Evolutionary conservation across 2,329 filamentous ascomycete genomes (phyloP).

Genomic region (Calonectria henricotiae): DNA sequence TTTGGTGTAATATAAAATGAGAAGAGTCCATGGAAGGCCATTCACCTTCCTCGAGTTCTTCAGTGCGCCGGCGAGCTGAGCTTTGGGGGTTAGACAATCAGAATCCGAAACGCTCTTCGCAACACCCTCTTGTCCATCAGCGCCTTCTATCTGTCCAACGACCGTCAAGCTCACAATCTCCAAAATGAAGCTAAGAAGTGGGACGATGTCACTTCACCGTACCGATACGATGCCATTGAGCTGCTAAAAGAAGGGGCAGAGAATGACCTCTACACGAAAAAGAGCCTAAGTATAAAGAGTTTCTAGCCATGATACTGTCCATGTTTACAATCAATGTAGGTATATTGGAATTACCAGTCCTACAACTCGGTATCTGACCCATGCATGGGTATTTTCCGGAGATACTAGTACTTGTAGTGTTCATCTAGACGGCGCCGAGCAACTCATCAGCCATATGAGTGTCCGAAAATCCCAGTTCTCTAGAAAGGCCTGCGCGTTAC

Average conservation of each 20-base stretch:
- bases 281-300: slow-evolving; percentile 52
- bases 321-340: slow-evolving; percentile 53
- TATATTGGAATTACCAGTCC: neutral
- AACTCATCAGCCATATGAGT: slow-evolving; percentile 45
- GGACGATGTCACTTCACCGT: slow-evolving; percentile 38
- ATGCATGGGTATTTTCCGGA: slow-evolving; percentile 48
- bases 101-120: slow-evolving; percentile 46
- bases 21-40: slow-evolving; percentile 52
- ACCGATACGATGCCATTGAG: slow-evolving; percentile 43
- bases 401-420: slow-evolving; percentile 49
- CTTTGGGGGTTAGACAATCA: slow-evolving; percentile 43
- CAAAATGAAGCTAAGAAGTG: slow-evolving; percentile 43
- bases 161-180: slow-evolving; percentile 28
- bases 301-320: slow-evolving; percentile 51
- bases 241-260: slow-evolving; percentile 48
- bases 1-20: slow-evolving; percentile 52
- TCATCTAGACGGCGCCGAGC: slow-evolving; percentile 45
- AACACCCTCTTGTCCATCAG: slow-evolving; percentile 51
- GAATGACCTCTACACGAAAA: slow-evolving; percentile 32
- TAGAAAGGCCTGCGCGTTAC: slow-evolving; percentile 41
- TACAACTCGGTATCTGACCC: neutral
- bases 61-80: slow-evolving; percentile 49
- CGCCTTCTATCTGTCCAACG: slow-evolving; percentile 50
- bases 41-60: slow-evolving; percentile 48
- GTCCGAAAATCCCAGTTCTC: slow-evolving; percentile 42